Conservation (phyloP, 2,329 filamentous ascomycete species). For the Mollisia scopiformis region DNA sequence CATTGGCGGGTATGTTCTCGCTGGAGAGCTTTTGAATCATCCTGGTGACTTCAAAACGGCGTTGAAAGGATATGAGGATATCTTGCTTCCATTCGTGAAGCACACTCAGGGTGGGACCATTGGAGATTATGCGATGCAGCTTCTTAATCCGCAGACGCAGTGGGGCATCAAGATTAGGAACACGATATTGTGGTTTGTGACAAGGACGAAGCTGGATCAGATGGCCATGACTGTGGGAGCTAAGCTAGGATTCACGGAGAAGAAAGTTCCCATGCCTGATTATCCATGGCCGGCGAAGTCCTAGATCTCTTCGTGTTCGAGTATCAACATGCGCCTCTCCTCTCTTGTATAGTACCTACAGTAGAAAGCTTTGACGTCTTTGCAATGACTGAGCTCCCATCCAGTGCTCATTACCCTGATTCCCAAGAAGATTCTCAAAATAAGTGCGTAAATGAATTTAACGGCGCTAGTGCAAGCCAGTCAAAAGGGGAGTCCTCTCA, state of each 20-base stretch:
- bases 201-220: neutral
- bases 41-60: neutral
- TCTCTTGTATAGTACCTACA: neutral
- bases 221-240: neutral
- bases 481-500: no score
- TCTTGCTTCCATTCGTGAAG: neutral
- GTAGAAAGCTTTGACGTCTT: no score
- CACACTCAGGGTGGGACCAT: neutral
- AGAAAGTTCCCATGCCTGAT: neutral
- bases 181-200: neutral
- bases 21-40: conserved; percentile 39
- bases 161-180: neutral
- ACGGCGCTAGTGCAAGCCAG: no score
- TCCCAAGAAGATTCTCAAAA: no score
- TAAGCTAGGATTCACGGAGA: neutral
- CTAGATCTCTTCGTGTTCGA: neutral
- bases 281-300: neutral
- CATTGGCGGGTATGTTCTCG: conserved; percentile 57
- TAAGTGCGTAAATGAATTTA: no score
- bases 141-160: neutral
- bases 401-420: no score
- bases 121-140: neutral
- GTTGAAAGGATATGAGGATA: neutral
- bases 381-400: no score
- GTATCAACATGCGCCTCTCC: neutral